Base-by-base conservation (phyloP, 116 monocot species). In the Iris pallida region DNA sequence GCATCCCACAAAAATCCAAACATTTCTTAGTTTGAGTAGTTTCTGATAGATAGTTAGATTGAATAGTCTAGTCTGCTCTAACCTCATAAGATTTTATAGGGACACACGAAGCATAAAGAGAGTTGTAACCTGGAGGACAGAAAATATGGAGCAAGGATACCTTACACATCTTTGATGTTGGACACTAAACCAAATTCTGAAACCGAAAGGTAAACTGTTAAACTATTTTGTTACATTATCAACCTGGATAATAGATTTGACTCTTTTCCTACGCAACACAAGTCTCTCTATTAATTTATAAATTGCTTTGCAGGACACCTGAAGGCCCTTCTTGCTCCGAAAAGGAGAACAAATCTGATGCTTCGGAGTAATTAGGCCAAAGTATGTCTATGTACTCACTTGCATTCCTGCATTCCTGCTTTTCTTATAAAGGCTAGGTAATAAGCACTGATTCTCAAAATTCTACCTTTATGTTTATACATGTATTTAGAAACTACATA, bases 141-240 rank as follows among this genome's bases (percentile, higher is more conserved):
- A 18, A 20, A 16, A 30, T 48, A 68, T 53, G 54, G 20, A 71
- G 40, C 57, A 49, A 60, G 30, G 14, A 42, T 8, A 20, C 15
- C 69, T 63, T 55, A 20, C 62, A 40, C 49, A 67, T 48, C n/a
- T 20, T 66, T 40, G 20, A 59, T 58, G 42, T 15, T 19, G 11
- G 53, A 61, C 7, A 9, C 14, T 20, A 57, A 76, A 51, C 51
- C 55, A 9, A 16, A 11, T 64, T 63, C 68, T 7, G 66, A 56
- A 59, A 49, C 15, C 57, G 54, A 66, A 76, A 70, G 79, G 83
- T 83, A 61, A 14, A 42, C 46, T 68, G 9, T 61, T 44, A 45
- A 5, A 42, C 45, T 6, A 44, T 60, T 60, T 45, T 16, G 40
- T 10, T 59, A 11, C 4, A 40, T 6, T 7, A 15, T 44, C 14